Base-by-base conservation (phyloP, 805 yeast genomes). In the Candida gorgasii region DNA sequence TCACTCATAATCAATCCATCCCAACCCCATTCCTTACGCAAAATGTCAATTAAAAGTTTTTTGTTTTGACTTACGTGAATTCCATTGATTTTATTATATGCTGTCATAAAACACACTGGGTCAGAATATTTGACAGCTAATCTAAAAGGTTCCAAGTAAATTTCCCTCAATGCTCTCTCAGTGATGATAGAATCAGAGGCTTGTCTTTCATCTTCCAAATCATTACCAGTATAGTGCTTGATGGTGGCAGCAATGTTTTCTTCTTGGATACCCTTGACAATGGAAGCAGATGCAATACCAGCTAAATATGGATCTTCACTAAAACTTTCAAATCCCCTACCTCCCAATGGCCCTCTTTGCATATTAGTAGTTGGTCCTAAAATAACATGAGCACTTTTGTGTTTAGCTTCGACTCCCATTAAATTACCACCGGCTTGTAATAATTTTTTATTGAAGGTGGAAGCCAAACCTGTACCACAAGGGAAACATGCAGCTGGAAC, bases 171-270 rank as follows among this genome's bases (percentile, higher is more conserved):
- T 3, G 86, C 86, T 52, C 87, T 63, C 50, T 77, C 78, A 5
- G 82, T 63, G 33, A 82, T 58, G 26, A 75, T 55, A 3, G 79
- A 61, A 53, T 79, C 72, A 29, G 75, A 67, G 3, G 72, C 61
- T 44, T 58, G 64, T 46, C 87, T 63, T 49, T 78, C 77, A 45
- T 79, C 72, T 54, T 82, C 87, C 54, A 72, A 73, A 53, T 82
- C 86, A 48, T 82, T 82, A 54, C 81, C 72, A 19, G 78, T 82
- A 58, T 59, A 82, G 58, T 82, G 87, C 61, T 82, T 82, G 51
- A 81, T 65, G 20, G 80, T 73, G 8, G 85, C 83, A 36, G 73
- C 73, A 36, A 81, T 62, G 37, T 75, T 69, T 34, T 63, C 54
- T 30, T 61, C 55, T 59, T 82, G 86, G 41, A 82, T 72, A 34